phyloP scores from a whole-genome alignment of 1,139 yeast species.

The Magnusiomyces starmeri region DNA sequence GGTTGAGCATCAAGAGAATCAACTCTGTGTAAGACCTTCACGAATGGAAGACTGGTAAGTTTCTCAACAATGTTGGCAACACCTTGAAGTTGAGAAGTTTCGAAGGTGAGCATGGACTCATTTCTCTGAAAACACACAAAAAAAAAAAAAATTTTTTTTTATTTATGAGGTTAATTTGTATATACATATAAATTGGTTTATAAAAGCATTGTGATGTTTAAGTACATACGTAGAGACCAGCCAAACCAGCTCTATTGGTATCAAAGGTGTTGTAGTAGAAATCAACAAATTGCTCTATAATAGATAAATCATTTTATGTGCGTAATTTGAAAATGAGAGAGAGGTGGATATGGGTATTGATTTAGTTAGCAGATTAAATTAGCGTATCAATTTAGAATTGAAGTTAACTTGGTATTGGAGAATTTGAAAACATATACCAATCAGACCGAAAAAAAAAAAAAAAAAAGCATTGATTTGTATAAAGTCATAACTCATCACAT shows the following conservation, averaged over 20 bases:
- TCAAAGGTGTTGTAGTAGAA: slow-evolving; percentile 96
- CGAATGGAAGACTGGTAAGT: slow-evolving; percentile 78
- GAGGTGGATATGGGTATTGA: no score
- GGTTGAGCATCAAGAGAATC: slow-evolving; percentile 98
- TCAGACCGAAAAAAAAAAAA: not conserved
- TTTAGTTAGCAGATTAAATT: no score
- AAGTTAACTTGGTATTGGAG: not conserved
- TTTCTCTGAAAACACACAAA: slow-evolving; percentile 43
- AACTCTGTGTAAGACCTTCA: slow-evolving; percentile 85
- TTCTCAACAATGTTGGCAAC: slow-evolving; percentile 88
- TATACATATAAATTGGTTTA: not conserved
- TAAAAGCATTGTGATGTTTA: slow-evolving; percentile 33
- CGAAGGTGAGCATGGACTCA: slow-evolving; percentile 95
- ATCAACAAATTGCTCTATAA: slow-evolving; percentile 67
- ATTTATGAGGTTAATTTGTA: not conserved
- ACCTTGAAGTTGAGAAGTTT: slow-evolving; percentile 91
- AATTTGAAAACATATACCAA: not conserved
- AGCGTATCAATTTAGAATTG: no score
- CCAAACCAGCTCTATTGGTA: slow-evolving; percentile 84
- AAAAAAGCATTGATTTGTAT: not conserved
- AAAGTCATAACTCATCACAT: not conserved
- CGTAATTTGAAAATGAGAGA: no score
- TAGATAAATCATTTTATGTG: no score
- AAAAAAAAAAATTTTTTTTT: not conserved
- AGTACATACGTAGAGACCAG: slow-evolving; percentile 57